Evolutionary conservation across 164 flowering plant genomes (phyloP).

Genomic region (Magnolia sinica): DNA sequence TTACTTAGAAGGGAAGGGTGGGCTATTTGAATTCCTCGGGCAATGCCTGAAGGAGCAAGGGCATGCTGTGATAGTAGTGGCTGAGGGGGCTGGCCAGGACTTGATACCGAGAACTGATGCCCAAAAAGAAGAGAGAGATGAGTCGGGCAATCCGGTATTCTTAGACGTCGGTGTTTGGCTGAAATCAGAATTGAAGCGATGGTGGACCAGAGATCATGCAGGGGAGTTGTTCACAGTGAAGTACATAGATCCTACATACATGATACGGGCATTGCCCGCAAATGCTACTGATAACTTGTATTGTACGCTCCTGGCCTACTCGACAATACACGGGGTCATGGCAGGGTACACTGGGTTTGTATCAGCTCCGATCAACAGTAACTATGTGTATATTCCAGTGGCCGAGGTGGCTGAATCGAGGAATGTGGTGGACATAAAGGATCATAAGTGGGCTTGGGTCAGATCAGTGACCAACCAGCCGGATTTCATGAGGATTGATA

Average conservation of each 20-base stretch:
- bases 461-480: conserved; percentile 84
- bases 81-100: conserved; percentile 87
- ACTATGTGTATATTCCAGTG: conserved; percentile 72
- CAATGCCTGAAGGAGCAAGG: conserved; percentile 49
- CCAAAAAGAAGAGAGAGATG: conserved; percentile 59
- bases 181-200: conserved; percentile 65
- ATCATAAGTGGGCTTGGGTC: conserved; percentile 94
- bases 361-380: conserved; percentile 68
- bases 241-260: conserved; percentile 85
- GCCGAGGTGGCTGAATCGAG: conserved; percentile 57
- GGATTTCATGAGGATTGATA: conserved; percentile 47
- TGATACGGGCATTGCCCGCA: conserved; percentile 82
- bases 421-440: conserved; percentile 52
- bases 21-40: conserved; percentile 60
- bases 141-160: conserved; percentile 74
- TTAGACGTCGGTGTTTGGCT: conserved; percentile 84
- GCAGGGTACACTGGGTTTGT: conserved; percentile 88
- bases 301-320: conserved; percentile 79
- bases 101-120: conserved; percentile 55
- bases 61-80: conserved; percentile 76
- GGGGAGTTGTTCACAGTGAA: conserved; percentile 66
- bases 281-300: conserved; percentile 75
- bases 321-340: conserved; percentile 84
- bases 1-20: conserved; percentile 72
- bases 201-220: conserved; percentile 75